Conservation (phyloP, 768 basidiomycete species). For the Rhizopogon vesiculosus region DNA sequence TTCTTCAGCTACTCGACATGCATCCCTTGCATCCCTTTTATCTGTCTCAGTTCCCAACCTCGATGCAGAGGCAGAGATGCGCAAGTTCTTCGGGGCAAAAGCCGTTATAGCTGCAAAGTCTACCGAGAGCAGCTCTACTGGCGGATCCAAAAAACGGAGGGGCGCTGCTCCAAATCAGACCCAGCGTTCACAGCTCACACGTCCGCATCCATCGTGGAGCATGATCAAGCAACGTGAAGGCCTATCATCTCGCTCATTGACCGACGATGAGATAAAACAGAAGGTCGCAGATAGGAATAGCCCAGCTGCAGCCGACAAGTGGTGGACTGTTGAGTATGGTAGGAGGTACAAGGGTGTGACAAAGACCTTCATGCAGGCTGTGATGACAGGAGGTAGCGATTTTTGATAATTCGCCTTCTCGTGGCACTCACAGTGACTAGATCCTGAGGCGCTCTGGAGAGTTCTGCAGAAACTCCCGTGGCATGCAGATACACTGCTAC, state of each 20-base stretch:
- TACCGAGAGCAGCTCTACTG: conserved; percentile 26
- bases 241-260: conserved; percentile 56
- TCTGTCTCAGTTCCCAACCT: conserved; percentile 78
- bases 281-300: conserved; percentile 40
- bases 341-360: conserved; percentile 81
- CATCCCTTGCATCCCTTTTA: conserved; percentile 51
- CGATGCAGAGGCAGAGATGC: conserved; percentile 87
- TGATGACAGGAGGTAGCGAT: conserved; percentile 72
- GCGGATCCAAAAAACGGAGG: conserved; percentile 34
- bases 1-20: conserved; percentile 22
- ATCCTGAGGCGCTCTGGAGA: conserved; percentile 74
- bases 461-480: conserved; percentile 78
- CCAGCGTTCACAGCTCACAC: conserved; percentile 69
- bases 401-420: neutral
- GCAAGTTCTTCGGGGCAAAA: conserved; percentile 89
- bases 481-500: conserved; percentile 90
- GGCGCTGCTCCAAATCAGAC: conserved; percentile 24
- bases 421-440: conserved; percentile 30
- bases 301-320: conserved; percentile 54
- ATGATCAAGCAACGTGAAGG: conserved; percentile 68
- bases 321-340: conserved; percentile 89
- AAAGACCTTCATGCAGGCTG: conserved; percentile 73
- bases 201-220: conserved; percentile 75
- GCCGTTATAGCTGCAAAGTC: conserved; percentile 68
- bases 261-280: conserved; percentile 45